A percentile compares a stretch with the other conserved stretches of the same genome.
These are phyloP conservation scores for Venturiaceae sp. DNA, from an alignment of 2,329 filamentous ascomycete genomes.

Conservation along the genomic window DNA sequence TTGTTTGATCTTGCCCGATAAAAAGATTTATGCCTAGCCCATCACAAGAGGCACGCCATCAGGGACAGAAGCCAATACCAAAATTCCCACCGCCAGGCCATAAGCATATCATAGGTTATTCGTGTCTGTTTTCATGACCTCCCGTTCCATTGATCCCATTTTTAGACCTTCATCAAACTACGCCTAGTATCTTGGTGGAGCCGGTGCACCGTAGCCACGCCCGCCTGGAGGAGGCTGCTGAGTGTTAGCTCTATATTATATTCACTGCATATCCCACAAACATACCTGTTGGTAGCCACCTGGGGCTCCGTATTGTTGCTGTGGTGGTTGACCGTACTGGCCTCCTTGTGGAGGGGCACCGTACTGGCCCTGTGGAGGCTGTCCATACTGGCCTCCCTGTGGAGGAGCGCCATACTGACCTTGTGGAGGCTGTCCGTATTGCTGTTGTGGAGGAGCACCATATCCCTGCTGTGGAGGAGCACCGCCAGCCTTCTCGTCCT, in stretches of 20 bases:
- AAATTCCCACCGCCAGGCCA: no score
- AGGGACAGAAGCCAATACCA: no score
- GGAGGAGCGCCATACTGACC: slow-evolving; percentile 18
- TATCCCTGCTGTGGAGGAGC: slow-evolving; percentile 11
- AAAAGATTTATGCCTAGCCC: no score
- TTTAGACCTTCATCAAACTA: neutral
- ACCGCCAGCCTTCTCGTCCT: slow-evolving; percentile 48
- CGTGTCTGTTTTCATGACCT: neutral
- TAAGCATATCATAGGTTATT: neutral
- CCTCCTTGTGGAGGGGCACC: slow-evolving; percentile 17
- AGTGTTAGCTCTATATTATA: neutral
- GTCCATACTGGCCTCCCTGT: slow-evolving; percentile 15
- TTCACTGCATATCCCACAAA: neutral
- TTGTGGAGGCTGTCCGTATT: slow-evolving; percentile 19
- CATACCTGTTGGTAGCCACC: neutral
- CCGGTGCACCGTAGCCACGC: slow-evolving; percentile 10
- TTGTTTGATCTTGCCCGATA: no score
- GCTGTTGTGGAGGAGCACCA: slow-evolving; percentile 18
- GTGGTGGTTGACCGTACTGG: slow-evolving; percentile 12
- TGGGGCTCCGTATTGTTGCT: neutral
- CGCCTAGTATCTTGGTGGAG: slow-evolving; percentile 7
- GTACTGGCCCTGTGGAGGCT: neutral
- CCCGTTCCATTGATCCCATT: neutral
- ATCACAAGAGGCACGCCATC: no score
- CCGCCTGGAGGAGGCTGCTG: slow-evolving; percentile 10